A percentile compares a stretch with the other conserved stretches of the same genome.
These are phyloP conservation scores for Bidens hawaiensis DNA, from an alignment of 140 eudicot species.

Conservation along the genomic window DNA sequence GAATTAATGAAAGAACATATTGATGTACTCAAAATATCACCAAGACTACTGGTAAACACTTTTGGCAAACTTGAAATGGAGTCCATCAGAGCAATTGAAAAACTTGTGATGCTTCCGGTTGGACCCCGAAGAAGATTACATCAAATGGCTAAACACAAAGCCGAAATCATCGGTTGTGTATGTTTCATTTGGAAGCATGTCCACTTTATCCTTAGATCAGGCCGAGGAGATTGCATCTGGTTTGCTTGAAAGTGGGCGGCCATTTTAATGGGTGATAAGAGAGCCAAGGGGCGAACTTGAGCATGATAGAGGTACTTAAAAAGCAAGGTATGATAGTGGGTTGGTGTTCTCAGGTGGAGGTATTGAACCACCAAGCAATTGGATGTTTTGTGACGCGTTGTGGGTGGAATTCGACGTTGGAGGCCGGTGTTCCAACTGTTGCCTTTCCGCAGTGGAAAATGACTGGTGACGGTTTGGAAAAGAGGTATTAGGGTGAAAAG, in stretches of 20 bases:
- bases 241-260: constrained; percentile 18
- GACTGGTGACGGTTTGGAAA: constrained; percentile 50
- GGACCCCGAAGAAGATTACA: constrained; percentile 25
- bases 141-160: constrained; percentile 41
- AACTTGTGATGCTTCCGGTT: constrained; percentile 16
- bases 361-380: constrained; percentile 38
- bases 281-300: constrained; percentile 10
- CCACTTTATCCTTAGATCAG: constrained; percentile 25
- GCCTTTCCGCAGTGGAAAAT: constrained; percentile 55
- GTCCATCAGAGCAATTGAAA: constrained; percentile 6
- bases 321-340: constrained; percentile 35
- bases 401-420: constrained; percentile 69
- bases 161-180: constrained; percentile 40
- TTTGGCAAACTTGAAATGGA: constrained; percentile 20
- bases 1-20: constrained; percentile 5
- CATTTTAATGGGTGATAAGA: constrained; percentile 53
- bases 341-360: constrained; percentile 58
- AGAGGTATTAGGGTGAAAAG: constrained; percentile 37
- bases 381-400: constrained; percentile 57
- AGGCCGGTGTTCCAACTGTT: constrained; percentile 51
- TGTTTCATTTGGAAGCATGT: constrained; percentile 54
- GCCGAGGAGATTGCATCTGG: constrained; percentile 44
- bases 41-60: constrained; percentile 22
- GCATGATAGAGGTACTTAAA: constrained; percentile 6
- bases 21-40: constrained; percentile 5